Evolutionary conservation across 1,284 basidiomycete species (phyloP).

Genomic region (Ceratobasidium sp.): DNA sequence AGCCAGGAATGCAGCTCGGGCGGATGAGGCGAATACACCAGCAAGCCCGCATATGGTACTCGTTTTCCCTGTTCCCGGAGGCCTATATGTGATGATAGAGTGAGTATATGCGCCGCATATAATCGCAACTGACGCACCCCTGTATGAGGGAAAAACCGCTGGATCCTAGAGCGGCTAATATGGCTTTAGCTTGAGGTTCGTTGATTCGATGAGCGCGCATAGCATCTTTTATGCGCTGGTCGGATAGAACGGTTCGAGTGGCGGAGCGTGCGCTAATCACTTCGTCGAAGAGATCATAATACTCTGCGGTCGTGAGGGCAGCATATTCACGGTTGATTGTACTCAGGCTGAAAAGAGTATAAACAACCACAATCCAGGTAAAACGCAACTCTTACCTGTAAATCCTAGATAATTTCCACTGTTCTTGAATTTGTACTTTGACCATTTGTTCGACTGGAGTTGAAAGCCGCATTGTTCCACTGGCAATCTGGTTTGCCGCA

Average conservation of each 20-base stretch:
- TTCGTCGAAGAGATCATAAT: slow-evolving; percentile 80
- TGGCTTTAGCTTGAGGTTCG: slow-evolving; percentile 93
- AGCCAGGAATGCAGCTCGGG: slow-evolving; percentile 60
- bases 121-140: slow-evolving; percentile 71
- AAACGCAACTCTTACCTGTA: slow-evolving; percentile 71
- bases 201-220: slow-evolving; percentile 86
- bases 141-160: slow-evolving; percentile 94
- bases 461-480: slow-evolving; percentile 63
- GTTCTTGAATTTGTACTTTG: slow-evolving; percentile 68
- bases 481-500: slow-evolving; percentile 58
- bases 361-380: slow-evolving; percentile 41
- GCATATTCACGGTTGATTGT: slow-evolving; percentile 94
- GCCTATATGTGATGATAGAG: slow-evolving; percentile 64
- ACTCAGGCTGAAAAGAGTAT: slow-evolving; percentile 72
- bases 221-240: slow-evolving; percentile 70
- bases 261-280: slow-evolving; percentile 78
- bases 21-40: slow-evolving; percentile 79
- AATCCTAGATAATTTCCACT: slow-evolving; percentile 85
- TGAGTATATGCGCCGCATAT: slow-evolving; percentile 4
- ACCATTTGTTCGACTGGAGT: slow-evolving; percentile 58
- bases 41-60: slow-evolving; percentile 98
- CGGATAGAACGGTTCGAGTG: slow-evolving; percentile 64
- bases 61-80: slow-evolving; percentile 98
- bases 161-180: slow-evolving; percentile 79
- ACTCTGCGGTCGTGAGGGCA: slow-evolving; percentile 84